Conservation (phyloP, 2,329 filamentous ascomycete species). For the Coniochaeta pulveracea region DNA sequence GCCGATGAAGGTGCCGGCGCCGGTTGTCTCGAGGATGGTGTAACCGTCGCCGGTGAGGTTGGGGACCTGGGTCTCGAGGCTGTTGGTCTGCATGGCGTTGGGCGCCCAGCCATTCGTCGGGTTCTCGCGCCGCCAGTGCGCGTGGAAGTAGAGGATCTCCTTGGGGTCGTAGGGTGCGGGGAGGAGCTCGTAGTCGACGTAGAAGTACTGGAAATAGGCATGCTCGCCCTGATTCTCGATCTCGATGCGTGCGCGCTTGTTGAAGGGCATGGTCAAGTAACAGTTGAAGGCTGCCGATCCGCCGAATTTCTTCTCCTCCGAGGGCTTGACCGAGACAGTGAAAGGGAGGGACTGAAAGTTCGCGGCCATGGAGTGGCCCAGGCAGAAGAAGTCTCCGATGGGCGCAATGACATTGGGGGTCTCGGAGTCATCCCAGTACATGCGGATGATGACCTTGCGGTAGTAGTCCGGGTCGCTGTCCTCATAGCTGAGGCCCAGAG, state of each 20-base stretch:
- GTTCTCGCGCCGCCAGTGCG: slow-evolving; percentile 20
- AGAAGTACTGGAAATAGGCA: slow-evolving; percentile 23
- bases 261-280: slow-evolving; percentile 21
- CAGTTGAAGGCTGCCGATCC: slow-evolving; percentile 21
- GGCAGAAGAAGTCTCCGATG: slow-evolving; percentile 20
- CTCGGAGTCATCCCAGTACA: slow-evolving; percentile 22
- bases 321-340: slow-evolving; percentile 19
- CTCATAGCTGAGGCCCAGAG: slow-evolving; percentile 19
- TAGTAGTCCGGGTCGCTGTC: slow-evolving; percentile 22
- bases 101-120: slow-evolving; percentile 22
- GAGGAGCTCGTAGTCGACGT: slow-evolving; percentile 22
- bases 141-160: slow-evolving; percentile 21
- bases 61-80: slow-evolving; percentile 18
- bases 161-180: slow-evolving; percentile 12
- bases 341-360: slow-evolving; percentile 22
- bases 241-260: slow-evolving; percentile 21
- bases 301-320: slow-evolving; percentile 21
- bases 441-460: slow-evolving; percentile 21
- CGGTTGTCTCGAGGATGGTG: slow-evolving; percentile 18
- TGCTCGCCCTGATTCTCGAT: slow-evolving; percentile 21
- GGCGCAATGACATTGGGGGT: slow-evolving; percentile 19
- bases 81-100: slow-evolving; percentile 18
- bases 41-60: slow-evolving; percentile 20
- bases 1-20: slow-evolving; percentile 19
- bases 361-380: slow-evolving; percentile 20